Percentiles rank a stretch among this genome's conserved stretches.
These are phyloP conservation scores for Taphrina flavorubra DNA, from an alignment of 1,139 yeast species.

Conservation along the genomic window DNA sequence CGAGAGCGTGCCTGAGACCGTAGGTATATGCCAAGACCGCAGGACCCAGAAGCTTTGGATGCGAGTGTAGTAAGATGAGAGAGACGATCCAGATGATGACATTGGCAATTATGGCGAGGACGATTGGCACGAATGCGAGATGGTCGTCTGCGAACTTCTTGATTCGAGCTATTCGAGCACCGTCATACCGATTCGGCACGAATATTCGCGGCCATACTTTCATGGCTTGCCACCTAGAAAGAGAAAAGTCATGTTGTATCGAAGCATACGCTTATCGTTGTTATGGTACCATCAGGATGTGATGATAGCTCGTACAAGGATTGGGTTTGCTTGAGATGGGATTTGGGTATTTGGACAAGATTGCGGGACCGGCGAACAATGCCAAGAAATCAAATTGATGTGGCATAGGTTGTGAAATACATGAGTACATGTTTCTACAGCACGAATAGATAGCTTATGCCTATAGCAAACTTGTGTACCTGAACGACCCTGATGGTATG, in stretches of 20 bases:
- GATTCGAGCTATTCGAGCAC: neutral
- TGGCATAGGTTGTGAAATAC: too few relatives aligned
- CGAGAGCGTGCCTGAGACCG: conserved; percentile 43
- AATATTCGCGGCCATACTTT: conserved; percentile 2
- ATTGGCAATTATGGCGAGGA: conserved; percentile 24
- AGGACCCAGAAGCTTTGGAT: conserved; percentile 26
- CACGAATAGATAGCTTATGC: too few relatives aligned
- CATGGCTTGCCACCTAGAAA: neutral
- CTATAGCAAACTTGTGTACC: too few relatives aligned
- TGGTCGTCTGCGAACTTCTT: neutral
- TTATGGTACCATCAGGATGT: too few relatives aligned
- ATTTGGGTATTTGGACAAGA: too few relatives aligned
- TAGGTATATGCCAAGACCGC: conserved; percentile 37
- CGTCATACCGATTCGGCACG: neutral
- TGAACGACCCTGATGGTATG: too few relatives aligned
- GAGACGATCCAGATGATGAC: conserved; percentile 36
- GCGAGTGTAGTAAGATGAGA: conserved; percentile 16
- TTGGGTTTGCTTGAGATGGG: too few relatives aligned
- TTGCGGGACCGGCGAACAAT: too few relatives aligned
- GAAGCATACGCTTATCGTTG: too few relatives aligned
- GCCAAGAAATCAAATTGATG: too few relatives aligned
- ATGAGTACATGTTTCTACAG: too few relatives aligned
- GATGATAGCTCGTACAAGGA: too few relatives aligned
- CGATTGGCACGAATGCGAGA: conserved; percentile 32
- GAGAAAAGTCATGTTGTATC: neutral